Percentiles rank a stretch among this genome's conserved stretches.
Evolutionary conservation across 768 basidiomycete genomes (phyloP).

Genomic region (Leccinum rimulosum): DNA sequence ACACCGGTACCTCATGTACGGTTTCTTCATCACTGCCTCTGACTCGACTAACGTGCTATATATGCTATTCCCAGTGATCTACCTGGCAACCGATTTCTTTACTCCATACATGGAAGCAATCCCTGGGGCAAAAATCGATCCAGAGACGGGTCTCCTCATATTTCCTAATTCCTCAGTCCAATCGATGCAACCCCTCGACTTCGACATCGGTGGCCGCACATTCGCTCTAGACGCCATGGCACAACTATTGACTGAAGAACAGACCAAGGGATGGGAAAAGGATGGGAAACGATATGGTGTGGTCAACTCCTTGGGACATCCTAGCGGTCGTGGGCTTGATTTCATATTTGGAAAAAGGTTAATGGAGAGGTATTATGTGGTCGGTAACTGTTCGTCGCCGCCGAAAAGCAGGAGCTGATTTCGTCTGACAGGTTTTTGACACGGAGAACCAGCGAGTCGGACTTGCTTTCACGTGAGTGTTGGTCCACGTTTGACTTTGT

Average conservation of each 20-base stretch:
- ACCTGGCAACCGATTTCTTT: slow-evolving; percentile 14
- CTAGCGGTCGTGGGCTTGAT: neutral
- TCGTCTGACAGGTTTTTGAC: neutral
- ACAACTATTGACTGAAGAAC: neutral
- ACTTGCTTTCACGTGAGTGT: neutral
- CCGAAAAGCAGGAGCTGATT: neutral
- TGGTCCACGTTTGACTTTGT: neutral
- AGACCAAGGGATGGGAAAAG: neutral
- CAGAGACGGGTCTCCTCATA: neutral
- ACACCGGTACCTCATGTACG: neutral
- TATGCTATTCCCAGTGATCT: slow-evolving; percentile 2
- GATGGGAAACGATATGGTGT: neutral
- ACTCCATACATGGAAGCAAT: slow-evolving; percentile 8
- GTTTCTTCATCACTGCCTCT: neutral
- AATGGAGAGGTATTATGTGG: neutral
- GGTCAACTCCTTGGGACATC: neutral
- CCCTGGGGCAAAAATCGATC: slow-evolving; percentile 9
- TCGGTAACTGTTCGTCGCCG: neutral
- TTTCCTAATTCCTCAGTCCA: slow-evolving; percentile 11
- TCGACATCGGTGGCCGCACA: slow-evolving; percentile 1
- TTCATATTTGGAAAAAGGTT: neutral
- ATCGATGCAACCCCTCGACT: slow-evolving; percentile 8
- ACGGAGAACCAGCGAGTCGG: neutral
- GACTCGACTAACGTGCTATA: neutral
- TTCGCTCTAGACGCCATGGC: neutral